Evolutionary conservation across 768 basidiomycete genomes (phyloP).

Genomic region (Agrocybe praecox): DNA sequence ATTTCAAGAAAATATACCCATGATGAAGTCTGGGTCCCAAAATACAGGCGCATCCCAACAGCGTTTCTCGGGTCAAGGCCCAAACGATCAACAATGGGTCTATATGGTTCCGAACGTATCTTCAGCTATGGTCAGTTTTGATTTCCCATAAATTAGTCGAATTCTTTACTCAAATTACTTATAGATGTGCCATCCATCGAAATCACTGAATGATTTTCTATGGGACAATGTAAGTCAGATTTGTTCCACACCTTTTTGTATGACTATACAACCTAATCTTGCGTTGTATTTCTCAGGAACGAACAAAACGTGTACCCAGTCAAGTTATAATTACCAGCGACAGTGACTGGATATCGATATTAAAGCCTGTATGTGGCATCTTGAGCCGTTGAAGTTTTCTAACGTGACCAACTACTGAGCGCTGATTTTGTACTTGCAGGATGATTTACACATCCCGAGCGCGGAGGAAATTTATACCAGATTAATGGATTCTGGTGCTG

Average conservation of each 20-base stretch:
- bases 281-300: too few relatives aligned
- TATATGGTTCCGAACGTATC: background rate
- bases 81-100: too few relatives aligned
- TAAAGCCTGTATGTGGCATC: background rate
- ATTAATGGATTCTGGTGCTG: too few relatives aligned
- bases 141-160: background rate
- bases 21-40: background rate
- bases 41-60: too few relatives aligned
- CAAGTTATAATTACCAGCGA: background rate
- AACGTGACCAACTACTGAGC: too few relatives aligned
- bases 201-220: background rate
- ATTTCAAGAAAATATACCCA: background rate
- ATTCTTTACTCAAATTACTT: background rate
- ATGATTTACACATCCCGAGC: too few relatives aligned
- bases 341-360: background rate
- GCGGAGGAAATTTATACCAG: too few relatives aligned
- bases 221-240: background rate
- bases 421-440: too few relatives aligned
- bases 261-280: too few relatives aligned
- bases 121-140: background rate
- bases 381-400: too few relatives aligned
- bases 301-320: background rate
- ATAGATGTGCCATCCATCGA: background rate
- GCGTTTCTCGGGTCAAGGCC: too few relatives aligned
- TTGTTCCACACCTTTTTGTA: too few relatives aligned